Evolutionary conservation across 2,329 filamentous ascomycete genomes (phyloP).

Genomic region (Fusarium sp.): DNA sequence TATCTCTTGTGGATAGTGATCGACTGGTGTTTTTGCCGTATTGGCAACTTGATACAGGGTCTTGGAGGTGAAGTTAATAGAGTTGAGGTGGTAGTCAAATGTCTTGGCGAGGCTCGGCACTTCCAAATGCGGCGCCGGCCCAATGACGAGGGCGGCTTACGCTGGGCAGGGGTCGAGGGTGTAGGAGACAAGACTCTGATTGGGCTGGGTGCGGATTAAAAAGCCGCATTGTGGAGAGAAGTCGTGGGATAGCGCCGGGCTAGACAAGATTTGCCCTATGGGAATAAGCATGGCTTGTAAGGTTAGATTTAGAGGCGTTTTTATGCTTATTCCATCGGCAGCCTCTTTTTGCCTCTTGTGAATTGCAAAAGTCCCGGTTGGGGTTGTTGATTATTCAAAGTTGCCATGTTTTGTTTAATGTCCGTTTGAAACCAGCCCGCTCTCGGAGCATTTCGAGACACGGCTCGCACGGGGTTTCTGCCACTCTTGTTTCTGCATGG

Average conservation of each 20-base stretch:
- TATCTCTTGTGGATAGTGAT: constrained; percentile 2
- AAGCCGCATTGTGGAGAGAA: background rate
- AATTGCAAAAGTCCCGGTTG: too few species aligned
- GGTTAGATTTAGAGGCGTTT: constrained; percentile 21
- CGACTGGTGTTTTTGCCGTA: constrained; percentile 7
- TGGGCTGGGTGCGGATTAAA: background rate
- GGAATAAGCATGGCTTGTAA: constrained; percentile 14
- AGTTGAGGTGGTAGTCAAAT: too few species aligned
- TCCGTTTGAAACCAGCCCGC: too few species aligned
- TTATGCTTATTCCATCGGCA: constrained; percentile 40
- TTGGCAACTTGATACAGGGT: background rate
- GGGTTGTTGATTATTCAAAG: too few species aligned
- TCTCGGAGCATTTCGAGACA: too few species aligned
- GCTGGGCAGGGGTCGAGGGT: too few species aligned
- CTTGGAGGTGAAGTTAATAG: background rate
- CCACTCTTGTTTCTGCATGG: too few species aligned
- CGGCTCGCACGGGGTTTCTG: too few species aligned
- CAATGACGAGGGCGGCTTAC: too few species aligned
- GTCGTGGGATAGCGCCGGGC: background rate
- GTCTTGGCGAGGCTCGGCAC: background rate
- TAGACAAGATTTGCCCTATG: constrained; percentile 11
- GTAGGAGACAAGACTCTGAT: too few species aligned
- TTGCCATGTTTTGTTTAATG: too few species aligned
- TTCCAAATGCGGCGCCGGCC: background rate
- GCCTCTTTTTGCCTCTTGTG: too few species aligned